These are phyloP conservation scores for Teunomyces cretensis DNA, from an alignment of 805 yeast genomes.

Conservation along the genomic window DNA sequence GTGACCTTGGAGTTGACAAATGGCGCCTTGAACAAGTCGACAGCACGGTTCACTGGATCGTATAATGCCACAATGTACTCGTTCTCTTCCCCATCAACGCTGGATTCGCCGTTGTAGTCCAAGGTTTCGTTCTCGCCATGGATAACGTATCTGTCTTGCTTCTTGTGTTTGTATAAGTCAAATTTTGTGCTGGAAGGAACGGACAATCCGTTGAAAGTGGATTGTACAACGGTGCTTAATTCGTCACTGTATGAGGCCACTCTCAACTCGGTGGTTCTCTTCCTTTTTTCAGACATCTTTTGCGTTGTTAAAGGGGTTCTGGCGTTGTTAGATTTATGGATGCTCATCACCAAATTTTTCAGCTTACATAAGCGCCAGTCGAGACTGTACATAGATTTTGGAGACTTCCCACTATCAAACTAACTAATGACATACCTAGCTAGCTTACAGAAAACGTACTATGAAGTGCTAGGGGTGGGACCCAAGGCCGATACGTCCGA, in stretches of 20 bases:
- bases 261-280: conserved; percentile 41
- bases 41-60: conserved; percentile 61
- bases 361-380: neutral
- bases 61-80: conserved; percentile 75
- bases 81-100: conserved; percentile 31
- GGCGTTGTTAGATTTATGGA: neutral
- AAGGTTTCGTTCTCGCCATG: conserved; percentile 79
- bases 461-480: conserved; percentile 57
- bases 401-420: neutral
- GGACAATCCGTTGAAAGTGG: conserved; percentile 77
- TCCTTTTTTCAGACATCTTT: conserved; percentile 21
- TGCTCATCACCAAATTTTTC: conserved; percentile 7
- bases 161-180: conserved; percentile 56
- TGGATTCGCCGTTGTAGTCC: conserved; percentile 65
- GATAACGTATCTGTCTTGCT: conserved; percentile 45
- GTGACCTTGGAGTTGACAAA: conserved; percentile 61
- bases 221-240: conserved; percentile 56
- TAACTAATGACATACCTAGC: conserved; percentile 4
- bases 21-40: conserved; percentile 65
- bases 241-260: conserved; percentile 41
- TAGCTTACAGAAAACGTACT: conserved; percentile 33
- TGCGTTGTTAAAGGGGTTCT: conserved; percentile 9
- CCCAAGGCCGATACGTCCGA: conserved; percentile 36
- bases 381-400: neutral
- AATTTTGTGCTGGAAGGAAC: conserved; percentile 61